Evolutionary conservation across 2,329 filamentous ascomycete species (phyloP).

Genomic region (Trichophyton mentagrophytes): DNA sequence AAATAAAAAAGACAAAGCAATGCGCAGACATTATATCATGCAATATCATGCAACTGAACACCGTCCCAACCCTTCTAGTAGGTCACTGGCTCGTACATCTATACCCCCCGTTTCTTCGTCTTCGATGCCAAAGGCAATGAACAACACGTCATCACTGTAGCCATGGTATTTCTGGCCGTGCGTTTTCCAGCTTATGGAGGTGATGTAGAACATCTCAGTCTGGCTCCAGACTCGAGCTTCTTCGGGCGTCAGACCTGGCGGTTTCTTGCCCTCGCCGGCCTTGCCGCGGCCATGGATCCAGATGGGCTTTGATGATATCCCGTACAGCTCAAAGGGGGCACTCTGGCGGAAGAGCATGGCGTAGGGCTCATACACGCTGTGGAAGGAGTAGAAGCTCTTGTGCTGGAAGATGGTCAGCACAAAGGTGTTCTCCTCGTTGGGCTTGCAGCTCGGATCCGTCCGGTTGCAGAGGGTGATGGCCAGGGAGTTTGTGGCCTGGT

Average conservation of each 20-base stretch:
- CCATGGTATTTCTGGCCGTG: constrained; percentile 41
- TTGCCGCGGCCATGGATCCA: constrained; percentile 42
- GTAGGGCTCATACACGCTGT: constrained; percentile 45
- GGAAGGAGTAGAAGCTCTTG: constrained; percentile 39
- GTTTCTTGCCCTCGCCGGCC: constrained; percentile 19
- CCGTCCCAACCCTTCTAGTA: constrained; percentile 33
- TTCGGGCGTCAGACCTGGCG: constrained; percentile 7
- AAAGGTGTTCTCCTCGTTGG: constrained; percentile 40
- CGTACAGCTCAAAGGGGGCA: constrained; percentile 40
- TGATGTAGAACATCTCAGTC: constrained; percentile 47
- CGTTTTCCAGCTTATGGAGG: constrained; percentile 44
- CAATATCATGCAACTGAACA: constrained; percentile 6
- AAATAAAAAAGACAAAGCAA: too few species aligned
- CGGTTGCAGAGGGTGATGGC: constrained; percentile 43
- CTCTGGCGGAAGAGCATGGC: constrained; percentile 39
- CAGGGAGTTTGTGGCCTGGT: constrained; percentile 49
- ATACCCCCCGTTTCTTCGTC: constrained; percentile 39
- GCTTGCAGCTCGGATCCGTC: constrained; percentile 33
- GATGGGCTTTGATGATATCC: constrained; percentile 38
- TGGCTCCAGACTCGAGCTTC: constrained; percentile 17
- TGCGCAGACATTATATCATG: constrained; percentile 3
- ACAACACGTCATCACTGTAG: constrained; percentile 43
- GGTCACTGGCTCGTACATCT: constrained; percentile 39
- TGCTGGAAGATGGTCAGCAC: constrained; percentile 44
- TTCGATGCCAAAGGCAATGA: constrained; percentile 46